Evolutionary conservation across 2,329 filamentous ascomycete species (phyloP), one percentile per base, ranked within the genome.

Genomic region (Diaporthe citrichinensis): DNA sequence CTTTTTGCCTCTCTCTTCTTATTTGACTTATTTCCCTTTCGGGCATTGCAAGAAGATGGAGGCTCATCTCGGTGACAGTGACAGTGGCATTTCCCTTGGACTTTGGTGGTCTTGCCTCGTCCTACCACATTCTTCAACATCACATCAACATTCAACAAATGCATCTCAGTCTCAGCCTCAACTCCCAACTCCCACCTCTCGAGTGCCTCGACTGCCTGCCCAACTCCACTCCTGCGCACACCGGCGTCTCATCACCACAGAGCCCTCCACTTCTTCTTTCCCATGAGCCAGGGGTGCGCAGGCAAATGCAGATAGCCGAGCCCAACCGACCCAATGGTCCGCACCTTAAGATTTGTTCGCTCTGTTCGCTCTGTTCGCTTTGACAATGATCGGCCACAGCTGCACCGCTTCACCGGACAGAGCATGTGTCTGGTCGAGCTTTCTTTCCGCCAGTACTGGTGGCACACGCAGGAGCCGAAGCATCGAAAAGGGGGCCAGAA

Each of bases 301-400:
- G 28, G 2, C 65, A 41, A 51, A 28, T 28, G 49, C 65, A 69
- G 65, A 69, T 55, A 69, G 36, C 49, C 65, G 46, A 69, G 49
- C 14, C 49, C 65, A 55, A 28, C 34, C 49, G 46, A 55, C 34
- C 65, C 46, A 55, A 69, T 69, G 34, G 65, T 69, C 23, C 28
- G 65, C 31, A 41, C 34, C 23, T 31, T 55, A 25, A 51, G 65
- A 69, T 69, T 68, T 28, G n/a, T n/a, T n/a, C n/a, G n/a, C n/a
- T n/a, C n/a, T n/a, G n/a, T n/a, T n/a, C n/a, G n/a, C n/a, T n/a
- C n/a, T n/a, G n/a, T 15, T 55, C 65, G 65, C 49, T 55, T 53
- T 69, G 65, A 41, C 49, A 20, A 14, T 68, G 49, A 69, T 41
- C 31, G 49, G 10, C 49, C 46, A n/a, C 44, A 53, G 23, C 46